Evolutionary conservation across 306 rosid species (phyloP).

Genomic region (Fragaria iinumae): DNA sequence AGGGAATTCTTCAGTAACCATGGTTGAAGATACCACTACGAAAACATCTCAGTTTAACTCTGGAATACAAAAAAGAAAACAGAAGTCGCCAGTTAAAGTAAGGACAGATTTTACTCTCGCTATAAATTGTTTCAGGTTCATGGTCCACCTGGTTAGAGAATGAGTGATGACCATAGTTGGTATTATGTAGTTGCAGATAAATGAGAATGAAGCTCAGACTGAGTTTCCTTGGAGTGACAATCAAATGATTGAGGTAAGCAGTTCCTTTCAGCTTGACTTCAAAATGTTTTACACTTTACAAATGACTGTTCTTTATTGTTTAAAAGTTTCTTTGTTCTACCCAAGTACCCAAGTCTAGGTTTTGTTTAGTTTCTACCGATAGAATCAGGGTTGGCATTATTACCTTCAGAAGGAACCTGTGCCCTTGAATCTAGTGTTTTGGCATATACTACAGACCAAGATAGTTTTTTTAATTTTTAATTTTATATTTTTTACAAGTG

Average conservation of each 20-base stretch:
- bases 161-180: slow-evolving; percentile 30
- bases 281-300: not conserved
- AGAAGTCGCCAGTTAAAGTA: slow-evolving; percentile 53
- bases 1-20: slow-evolving; percentile 39
- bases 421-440: not conserved
- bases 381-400: not conserved
- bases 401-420: not conserved
- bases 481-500: not conserved
- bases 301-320: not conserved
- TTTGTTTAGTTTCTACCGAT: not conserved
- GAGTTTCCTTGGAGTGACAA: slow-evolving; percentile 43
- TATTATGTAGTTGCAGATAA: slow-evolving; percentile 44
- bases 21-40: slow-evolving; percentile 36
- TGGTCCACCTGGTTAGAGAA: slow-evolving; percentile 25
- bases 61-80: slow-evolving; percentile 63
- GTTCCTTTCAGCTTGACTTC: slow-evolving; percentile 18
- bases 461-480: not conserved
- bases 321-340: not conserved
- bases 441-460: not conserved
- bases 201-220: slow-evolving; percentile 44
- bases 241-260: slow-evolving; percentile 55
- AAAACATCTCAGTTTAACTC: slow-evolving; percentile 34
- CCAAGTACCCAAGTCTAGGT: not conserved
- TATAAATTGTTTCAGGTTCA: slow-evolving; percentile 18
- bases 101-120: slow-evolving; percentile 29